phyloP scores from a whole-genome alignment of 169 alveolate species.

The Pseudocohnilembus persalinus region DNA sequence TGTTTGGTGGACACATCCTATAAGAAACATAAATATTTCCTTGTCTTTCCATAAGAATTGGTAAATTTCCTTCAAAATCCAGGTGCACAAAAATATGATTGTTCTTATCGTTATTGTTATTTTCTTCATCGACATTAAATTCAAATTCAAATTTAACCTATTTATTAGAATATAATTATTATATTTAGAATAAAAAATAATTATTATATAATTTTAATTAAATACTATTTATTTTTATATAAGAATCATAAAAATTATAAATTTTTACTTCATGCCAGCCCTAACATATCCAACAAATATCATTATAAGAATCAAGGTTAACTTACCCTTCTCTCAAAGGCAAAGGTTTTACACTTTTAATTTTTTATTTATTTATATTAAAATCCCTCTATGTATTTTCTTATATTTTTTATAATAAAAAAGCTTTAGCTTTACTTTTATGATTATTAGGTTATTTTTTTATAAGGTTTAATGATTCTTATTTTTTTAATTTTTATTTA shows the following conservation, averaged over 20 bases:
- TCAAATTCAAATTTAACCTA: not conserved
- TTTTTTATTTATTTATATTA: too few species aligned
- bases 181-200: too few species aligned
- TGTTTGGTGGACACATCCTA: constrained; percentile 70
- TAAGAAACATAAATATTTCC: constrained; percentile 46
- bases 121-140: constrained; percentile 22
- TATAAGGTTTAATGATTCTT: constrained; percentile 33
- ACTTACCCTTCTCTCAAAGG: too few species aligned
- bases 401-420: too few species aligned
- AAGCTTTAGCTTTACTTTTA: too few species aligned
- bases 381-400: too few species aligned
- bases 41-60: constrained; percentile 43
- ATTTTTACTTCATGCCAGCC: constrained; percentile 68
- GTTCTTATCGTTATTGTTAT: constrained; percentile 32
- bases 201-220: too few species aligned
- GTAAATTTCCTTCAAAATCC: constrained; percentile 63
- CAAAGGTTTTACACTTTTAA: too few species aligned
- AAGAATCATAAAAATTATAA: constrained; percentile 37
- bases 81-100: constrained; percentile 61
- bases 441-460: too few species aligned
- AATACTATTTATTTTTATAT: too few species aligned
- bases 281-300: constrained; percentile 75
- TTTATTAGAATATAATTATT: too few species aligned
- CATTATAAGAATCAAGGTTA: too few species aligned
- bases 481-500: not conserved